Evolutionary conservation across 176 grass and related monocot species (phyloP), one percentile per base, ranked within the genome.

Genomic region (Saccharum spontaneum): DNA sequence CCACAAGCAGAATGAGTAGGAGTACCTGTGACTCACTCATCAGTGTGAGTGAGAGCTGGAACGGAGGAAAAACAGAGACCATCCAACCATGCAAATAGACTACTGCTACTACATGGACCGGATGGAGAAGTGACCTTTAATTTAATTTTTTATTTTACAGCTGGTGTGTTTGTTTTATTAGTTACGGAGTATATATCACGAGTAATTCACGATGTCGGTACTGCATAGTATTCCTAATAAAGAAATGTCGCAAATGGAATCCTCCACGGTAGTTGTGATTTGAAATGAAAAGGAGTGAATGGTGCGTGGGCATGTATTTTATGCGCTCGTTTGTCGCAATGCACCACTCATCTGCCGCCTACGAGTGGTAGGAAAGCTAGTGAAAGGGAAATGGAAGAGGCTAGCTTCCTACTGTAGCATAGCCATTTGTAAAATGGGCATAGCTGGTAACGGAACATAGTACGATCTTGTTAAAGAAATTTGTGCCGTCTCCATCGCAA

Each of bases 41-140:
- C 37, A 43, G 22, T 8, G 69, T 73, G 77, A 48, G 59, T 34
- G 62, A 75, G 82, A 63, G 88, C 71, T 64, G 41, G 69, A 84
- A 69, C 76, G 37, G 14, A 75, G 76, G 54, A 80, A 80, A 55
- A 85, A 76, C n/a, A 3, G 28, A 81, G 48, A 70, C 62, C 70
- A 23, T 77, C 78, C 41, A 71, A 34, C 63, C 49, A 65, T 54
- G 69, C 61, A 68, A 39, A 55, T 69, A 50, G 55, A 69, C 40
- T 3, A 33, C 33, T 33, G 4, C 1, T 7, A 17, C 20, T n/a
- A 15, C 40, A 30, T 73, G 23, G 15, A 44, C 65, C 65, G 14
- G 34, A 20, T 11, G 23, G 30, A 38, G 17, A 0, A 33, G 18
- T 36, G 45, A 7, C 86, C 73, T 23, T 76, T 23, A 23, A 60